A percentile compares a stretch with the other conserved stretches of the same genome.
Conservation (phyloP, 2,329 filamentous ascomycete genomes). For the Nemania diffusa region DNA sequence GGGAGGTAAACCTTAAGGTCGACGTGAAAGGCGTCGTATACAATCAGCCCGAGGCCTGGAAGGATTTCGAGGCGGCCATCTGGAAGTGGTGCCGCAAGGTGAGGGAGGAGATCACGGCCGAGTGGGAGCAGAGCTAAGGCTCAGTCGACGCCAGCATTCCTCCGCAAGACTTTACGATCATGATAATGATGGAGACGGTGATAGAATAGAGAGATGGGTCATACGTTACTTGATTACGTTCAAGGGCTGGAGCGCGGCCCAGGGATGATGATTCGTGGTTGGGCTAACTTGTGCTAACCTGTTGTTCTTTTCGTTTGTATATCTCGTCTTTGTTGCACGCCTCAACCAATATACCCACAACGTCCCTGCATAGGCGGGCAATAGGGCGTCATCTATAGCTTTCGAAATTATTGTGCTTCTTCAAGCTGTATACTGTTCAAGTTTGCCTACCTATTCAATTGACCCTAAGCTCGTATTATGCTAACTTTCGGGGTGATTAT, state of each 20-base stretch:
- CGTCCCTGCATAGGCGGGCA: slow-evolving; percentile 7
- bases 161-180: slow-evolving; percentile 30
- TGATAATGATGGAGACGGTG: slow-evolving; percentile 36
- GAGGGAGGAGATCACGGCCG: slow-evolving; percentile 81
- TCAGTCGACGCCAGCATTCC: slow-evolving; percentile 5
- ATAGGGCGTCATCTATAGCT: slow-evolving; percentile 11
- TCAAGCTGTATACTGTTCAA: neutral
- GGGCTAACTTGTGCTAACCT: slow-evolving; percentile 1
- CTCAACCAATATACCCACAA: slow-evolving; percentile 34
- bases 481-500: neutral
- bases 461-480: neutral
- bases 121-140: slow-evolving; percentile 56
- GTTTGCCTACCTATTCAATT: too few relatives aligned
- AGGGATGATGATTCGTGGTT: slow-evolving; percentile 9
- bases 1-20: slow-evolving; percentile 84
- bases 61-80: slow-evolving; percentile 83
- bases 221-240: slow-evolving; percentile 19
- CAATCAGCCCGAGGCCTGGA: slow-evolving; percentile 76
- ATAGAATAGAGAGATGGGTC: slow-evolving; percentile 24
- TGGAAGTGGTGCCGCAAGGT: slow-evolving; percentile 85
- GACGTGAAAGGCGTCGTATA: slow-evolving; percentile 90
- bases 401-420: slow-evolving; percentile 6
- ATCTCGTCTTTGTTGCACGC: slow-evolving; percentile 21
- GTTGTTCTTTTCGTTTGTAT: slow-evolving; percentile 31
- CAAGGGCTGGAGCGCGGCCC: slow-evolving; percentile 2